Evolutionary conservation across 768 basidiomycete genomes (phyloP).

Genomic region (Tephrocybe sp.): DNA sequence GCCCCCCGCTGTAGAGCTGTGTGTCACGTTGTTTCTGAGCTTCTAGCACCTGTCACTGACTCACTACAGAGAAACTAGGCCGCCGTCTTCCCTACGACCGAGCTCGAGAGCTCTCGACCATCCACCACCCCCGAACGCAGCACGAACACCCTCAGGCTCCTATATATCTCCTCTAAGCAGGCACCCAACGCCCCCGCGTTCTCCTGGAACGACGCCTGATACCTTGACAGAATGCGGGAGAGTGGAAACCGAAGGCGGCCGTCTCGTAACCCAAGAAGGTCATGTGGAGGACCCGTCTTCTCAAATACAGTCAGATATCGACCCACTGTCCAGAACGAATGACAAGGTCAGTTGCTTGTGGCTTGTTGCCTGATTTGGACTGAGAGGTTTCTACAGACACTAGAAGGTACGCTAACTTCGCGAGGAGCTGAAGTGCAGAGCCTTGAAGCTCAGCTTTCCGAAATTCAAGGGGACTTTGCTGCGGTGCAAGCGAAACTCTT

Average conservation of each 20-base stretch:
- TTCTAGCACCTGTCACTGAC: background rate
- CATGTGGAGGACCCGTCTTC: background rate
- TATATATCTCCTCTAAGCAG: constrained; percentile 43
- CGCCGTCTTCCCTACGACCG: constrained; percentile 8
- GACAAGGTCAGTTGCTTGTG: constrained; percentile 6
- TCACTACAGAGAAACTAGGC: background rate
- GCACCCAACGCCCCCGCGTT: constrained; percentile 48
- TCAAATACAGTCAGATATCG: background rate
- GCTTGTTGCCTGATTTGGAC: background rate
- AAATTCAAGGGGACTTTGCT: constrained; percentile 17
- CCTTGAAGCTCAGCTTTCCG: constrained; percentile 18
- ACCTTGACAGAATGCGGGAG: background rate
- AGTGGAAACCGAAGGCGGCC: background rate
- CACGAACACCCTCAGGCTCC: constrained; percentile 47
- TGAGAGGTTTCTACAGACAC: constrained; percentile 12
- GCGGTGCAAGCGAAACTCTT: constrained; percentile 18
- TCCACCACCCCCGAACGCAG: background rate
- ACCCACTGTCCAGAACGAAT: background rate
- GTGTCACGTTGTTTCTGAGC: background rate
- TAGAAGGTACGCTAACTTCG: constrained; percentile 18
- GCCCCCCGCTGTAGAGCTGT: constrained; percentile 6
- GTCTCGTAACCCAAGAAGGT: background rate
- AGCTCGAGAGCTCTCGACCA: constrained; percentile 9
- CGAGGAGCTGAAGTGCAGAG: constrained; percentile 13
- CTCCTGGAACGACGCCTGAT: constrained; percentile 8